A percentile compares a stretch with the other conserved stretches of the same genome.
Conservation (phyloP, 805 yeast genomes). For the Yamadazyma sp. region DNA sequence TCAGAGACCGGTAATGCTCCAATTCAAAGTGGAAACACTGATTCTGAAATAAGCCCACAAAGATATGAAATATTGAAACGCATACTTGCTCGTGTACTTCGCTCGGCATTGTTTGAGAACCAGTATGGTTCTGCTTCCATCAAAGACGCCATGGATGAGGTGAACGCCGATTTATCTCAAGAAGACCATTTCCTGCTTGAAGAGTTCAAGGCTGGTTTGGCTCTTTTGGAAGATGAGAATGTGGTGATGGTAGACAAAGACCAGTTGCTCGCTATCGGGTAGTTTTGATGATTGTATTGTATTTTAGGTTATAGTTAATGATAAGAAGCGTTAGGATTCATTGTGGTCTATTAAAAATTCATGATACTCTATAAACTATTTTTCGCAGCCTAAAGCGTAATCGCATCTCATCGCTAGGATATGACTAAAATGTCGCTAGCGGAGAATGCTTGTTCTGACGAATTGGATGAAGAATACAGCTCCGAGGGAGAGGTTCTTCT, state of each 20-base stretch:
- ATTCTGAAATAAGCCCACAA: conserved; percentile 30
- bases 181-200: conserved; percentile 34
- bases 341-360: no score
- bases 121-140: conserved; percentile 31
- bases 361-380: no score
- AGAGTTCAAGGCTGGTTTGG: conserved; percentile 34
- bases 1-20: conserved; percentile 18
- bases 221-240: conserved; percentile 35
- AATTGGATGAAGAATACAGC: no score
- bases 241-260: conserved; percentile 39
- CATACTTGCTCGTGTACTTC: conserved; percentile 31
- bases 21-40: conserved; percentile 10
- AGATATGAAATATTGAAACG: conserved; percentile 31
- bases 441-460: not conserved
- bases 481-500: conserved; percentile 21
- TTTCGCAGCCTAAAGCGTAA: no score
- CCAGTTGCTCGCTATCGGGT: conserved; percentile 36
- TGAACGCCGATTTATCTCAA: conserved; percentile 38
- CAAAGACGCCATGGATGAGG: conserved; percentile 30
- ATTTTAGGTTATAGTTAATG: conserved; percentile 2
- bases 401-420: conserved; percentile 3
- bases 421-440: no score
- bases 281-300: conserved; percentile 4
- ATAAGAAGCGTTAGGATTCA: no score
- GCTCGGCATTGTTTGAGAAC: conserved; percentile 33